Evolutionary conservation across 495 filamentous ascomycete species (phyloP), one percentile per base, ranked within the genome.

Genomic region (Chaetomidium leptoderma): DNA sequence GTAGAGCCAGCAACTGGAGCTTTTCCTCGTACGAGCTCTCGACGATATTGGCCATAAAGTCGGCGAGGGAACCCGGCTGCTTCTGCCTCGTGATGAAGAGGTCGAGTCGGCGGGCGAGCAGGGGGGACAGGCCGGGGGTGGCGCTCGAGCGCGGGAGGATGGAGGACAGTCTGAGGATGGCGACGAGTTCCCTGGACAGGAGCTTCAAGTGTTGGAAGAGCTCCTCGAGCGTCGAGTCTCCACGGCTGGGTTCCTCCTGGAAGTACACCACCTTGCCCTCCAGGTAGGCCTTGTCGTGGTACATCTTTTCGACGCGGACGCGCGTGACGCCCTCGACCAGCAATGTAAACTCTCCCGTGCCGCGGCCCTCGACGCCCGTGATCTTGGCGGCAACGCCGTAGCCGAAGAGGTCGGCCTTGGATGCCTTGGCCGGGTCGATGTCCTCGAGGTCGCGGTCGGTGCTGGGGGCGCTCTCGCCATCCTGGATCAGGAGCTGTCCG

Each of bases 41-140:
- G 3, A 95, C 82, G 26, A 97, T 81, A 70, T 93, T 92, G 8
- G 89, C 84, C 90, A 97, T 95, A 62, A 97, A 96, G 67, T 99
- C 95, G 8, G 93, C 93, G n/a, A 99, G 76, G 8, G 81, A 77
- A 7, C 92, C 93, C 5, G 93, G 91, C 55, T 96, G 88, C 50
- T 87, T 85, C 59, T 92, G 92, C 68, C 81, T 84, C 1, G 80
- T 78, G 48, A 98, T 95, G 65, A 90, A 91, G 7, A 91, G 68
- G 68, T 96, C 90, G 14, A 97, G 81, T 44, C 90, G 84, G 23
- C 91, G 81, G 0, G 90, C 87, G 37, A 96, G 80, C n/a, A 92
- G 75, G 1, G 91, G 91, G 6, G 91, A 91, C 14, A 97, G 66
- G 10, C 82, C 80, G 32, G 81, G 77, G 14, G 79, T 76, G 24